Evolutionary conservation across 139 green algal genomes (phyloP), one percentile per base, ranked within the genome.

Genomic region (Ulvella scutata): DNA sequence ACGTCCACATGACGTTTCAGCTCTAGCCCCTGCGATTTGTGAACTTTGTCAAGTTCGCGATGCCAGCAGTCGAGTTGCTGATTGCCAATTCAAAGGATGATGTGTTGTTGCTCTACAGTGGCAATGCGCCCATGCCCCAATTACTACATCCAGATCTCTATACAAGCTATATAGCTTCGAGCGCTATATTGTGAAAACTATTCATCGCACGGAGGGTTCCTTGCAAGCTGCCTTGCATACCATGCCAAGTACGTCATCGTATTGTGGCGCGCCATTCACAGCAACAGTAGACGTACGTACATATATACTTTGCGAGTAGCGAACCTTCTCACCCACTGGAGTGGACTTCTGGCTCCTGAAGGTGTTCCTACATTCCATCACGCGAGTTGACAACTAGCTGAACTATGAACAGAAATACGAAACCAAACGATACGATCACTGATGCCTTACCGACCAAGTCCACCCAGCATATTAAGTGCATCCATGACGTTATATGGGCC

Each of bases 1-100:
- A 91, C 88, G 77, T 96, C 91, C 51, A 97, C 96, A 67, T 94
- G 91, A 20, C 90, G 87, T 77, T 96, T 96, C 3, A 97, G 83
- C 35, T 93, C 91, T 10, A 91, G 44, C 2, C 91, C 90, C 87
- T 94, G 80, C 34, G 35, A 73, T 37, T 13, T 23, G 51, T 29
- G 20, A 73, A 13, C 31, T 33, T 20, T 28, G 21, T 35, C 9
- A 0, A 62, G n/a, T n/a, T n/a, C n/a, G n/a, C n/a, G n/a, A n/a
- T n/a, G n/a, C n/a, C n/a, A n/a, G n/a, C n/a, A n/a, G n/a, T n/a
- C n/a, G n/a, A n/a, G n/a, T n/a, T n/a, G n/a, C n/a, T n/a, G n/a
- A n/a, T n/a, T n/a, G n/a, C n/a, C 38, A 78, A 75, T 59, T 4
- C 13, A 28, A 82, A 39, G 4, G 4, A 23, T 35, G 3, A 3